Conservation (phyloP, 148 eudicot genomes). For the Polygonum aviculare region DNA sequence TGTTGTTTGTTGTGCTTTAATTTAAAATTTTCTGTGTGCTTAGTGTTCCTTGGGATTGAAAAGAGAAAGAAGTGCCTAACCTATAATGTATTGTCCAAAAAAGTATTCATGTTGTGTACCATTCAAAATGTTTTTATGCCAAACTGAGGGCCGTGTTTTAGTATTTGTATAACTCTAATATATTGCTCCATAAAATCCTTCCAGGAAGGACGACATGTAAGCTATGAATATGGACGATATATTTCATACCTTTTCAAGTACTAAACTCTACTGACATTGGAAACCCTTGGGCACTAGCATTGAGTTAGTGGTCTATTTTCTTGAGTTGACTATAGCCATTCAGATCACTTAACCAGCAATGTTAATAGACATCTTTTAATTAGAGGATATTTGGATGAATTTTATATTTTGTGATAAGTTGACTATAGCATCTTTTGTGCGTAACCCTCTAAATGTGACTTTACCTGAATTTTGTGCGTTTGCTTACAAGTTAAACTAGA, state of each 20-base stretch:
- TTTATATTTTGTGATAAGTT: neutral
- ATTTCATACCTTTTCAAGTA: neutral
- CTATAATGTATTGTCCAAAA: too few species aligned
- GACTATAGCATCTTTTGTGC: too few species aligned
- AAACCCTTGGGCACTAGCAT: neutral
- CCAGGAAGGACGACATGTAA: conserved; percentile 67
- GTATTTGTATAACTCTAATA: neutral
- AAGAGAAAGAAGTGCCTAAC: neutral
- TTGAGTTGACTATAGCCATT: neutral
- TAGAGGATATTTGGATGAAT: neutral
- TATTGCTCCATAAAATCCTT: neutral
- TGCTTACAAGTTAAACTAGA: too few species aligned
- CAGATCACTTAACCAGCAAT: neutral
- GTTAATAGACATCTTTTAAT: neutral
- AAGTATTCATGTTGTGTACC: too few species aligned
- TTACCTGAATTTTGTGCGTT: too few species aligned
- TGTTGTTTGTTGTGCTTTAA: neutral
- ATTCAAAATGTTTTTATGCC: neutral
- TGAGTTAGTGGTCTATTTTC: neutral
- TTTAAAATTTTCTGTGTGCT: neutral
- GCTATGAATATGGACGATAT: conserved; percentile 90
- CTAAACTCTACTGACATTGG: neutral
- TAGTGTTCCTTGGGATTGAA: neutral
- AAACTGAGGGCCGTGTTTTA: neutral
- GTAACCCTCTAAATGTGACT: too few species aligned